phyloP scores from a whole-genome alignment of 1,139 yeast genomes.

The Waltiozyma sp. region DNA sequence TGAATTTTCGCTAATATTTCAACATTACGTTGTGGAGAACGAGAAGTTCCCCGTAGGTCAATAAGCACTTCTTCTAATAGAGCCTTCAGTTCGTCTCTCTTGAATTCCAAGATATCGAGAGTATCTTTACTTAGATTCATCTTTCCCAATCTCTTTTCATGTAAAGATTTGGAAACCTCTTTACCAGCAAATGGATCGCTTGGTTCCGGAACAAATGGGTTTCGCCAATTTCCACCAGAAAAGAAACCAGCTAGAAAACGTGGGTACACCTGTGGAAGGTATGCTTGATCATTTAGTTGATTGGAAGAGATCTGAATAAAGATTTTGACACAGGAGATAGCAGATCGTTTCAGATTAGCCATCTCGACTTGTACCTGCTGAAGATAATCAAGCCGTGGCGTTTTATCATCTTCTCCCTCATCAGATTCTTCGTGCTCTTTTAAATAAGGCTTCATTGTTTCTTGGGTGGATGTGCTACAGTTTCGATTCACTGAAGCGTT shows the following conservation, averaged over 20 bases:
- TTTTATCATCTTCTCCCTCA: slow-evolving; percentile 1
- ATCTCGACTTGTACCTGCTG: slow-evolving; percentile 13
- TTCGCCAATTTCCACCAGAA: slow-evolving; percentile 68
- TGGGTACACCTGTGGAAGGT: slow-evolving; percentile 59
- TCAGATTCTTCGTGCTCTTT: background rate
- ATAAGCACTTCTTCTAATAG: slow-evolving; percentile 32
- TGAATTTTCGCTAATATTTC: slow-evolving; percentile 42
- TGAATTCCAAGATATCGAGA: slow-evolving; percentile 26
- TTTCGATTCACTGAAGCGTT: slow-evolving; percentile 11
- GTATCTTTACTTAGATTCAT: slow-evolving; percentile 41
- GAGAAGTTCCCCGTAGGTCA: slow-evolving; percentile 22
- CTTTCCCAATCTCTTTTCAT: slow-evolving; percentile 24
- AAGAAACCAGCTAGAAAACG: slow-evolving; percentile 52
- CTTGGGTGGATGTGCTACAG: slow-evolving; percentile 19
- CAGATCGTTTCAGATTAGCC: slow-evolving; percentile 12
- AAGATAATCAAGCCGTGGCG: slow-evolving; percentile 11
- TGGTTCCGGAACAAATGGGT: slow-evolving; percentile 43
- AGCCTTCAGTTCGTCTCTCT: slow-evolving; percentile 29
- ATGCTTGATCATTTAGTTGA: slow-evolving; percentile 19
- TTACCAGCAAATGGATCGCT: slow-evolving; percentile 19
- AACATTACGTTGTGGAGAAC: slow-evolving; percentile 38
- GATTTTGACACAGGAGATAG: slow-evolving; percentile 14
- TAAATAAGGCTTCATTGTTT: background rate
- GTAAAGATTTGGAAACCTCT: slow-evolving; percentile 14
- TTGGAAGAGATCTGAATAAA: slow-evolving; percentile 17